Base-by-base conservation (phyloP, 1,284 basidiomycete genomes). In the Polyporus tsugae region DNA sequence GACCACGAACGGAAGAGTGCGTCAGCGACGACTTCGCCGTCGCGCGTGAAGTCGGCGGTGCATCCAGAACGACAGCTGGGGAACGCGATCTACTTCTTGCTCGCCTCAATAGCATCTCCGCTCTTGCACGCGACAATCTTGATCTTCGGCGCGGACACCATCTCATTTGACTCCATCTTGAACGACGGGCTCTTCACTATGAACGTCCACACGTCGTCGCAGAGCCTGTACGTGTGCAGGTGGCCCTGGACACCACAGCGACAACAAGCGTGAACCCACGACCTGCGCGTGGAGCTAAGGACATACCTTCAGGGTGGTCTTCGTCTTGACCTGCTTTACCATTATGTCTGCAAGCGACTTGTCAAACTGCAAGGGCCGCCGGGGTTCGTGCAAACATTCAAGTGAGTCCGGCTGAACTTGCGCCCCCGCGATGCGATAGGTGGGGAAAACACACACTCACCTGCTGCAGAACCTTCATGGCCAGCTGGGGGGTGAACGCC, bases 121-220 rank as follows among this genome's bases (percentile, higher is more conserved):
- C 93, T 94, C 86, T 97, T 98, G 84, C 96, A 97, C 4, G 96
- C 96, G 73, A 98, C 95, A 69, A 98, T 98, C 85, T 97, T 97
- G 81, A 97, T 94, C 80, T 93, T 91, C 53, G 86, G 86, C 1
- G 93, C 90, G 13, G 83, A 87, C 44, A 97, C 90, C 76, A 89
- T 83, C 73, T 95, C 93, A 75, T 94, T 95, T 59, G 91, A 91
- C 81, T 98, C 96, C 91, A 98, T 95, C 81, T 97, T 97, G 83
- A 98, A 97, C 19, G 89, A 88, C 17, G 96, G 92, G 74, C 96
- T 90, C 79, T 95, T 95, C 60, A 97, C 93, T 71, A 97, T 94
- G 80, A 98, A 98, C 49, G 96, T 98, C 96, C 96, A 98, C 60
- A 98, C 96, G 77, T 98, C 96, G 82, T 98, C 96, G 78, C 95